Base-by-base conservation (phyloP, 495 filamentous ascomycete species). In the Trichoderma reesei region DNA sequence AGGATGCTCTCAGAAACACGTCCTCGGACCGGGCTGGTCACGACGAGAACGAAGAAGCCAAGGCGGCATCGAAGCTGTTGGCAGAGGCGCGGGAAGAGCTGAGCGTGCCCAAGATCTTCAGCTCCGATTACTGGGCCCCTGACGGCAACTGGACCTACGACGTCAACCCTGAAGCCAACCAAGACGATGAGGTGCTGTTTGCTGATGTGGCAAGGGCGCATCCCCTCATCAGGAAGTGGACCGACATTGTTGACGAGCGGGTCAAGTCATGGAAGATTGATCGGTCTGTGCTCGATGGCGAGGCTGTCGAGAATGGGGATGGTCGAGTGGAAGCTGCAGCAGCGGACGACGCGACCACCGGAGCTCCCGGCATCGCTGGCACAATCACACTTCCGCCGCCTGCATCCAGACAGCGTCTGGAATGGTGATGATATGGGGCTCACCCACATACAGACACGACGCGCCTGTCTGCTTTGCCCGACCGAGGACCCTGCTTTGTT, bases 121-220 rank as follows among this genome's bases (percentile, higher is more conserved):
- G 79, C 1, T 74, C 67, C 60, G 74, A 82, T 41, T 89, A 74
- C 67, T 88, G 86, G 75, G 78, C 77, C 9, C 75, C 75, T 39
- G 82, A 86, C 65, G 89, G 86, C 10, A 78, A 79, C 11, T 90
- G 88, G 80, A 81, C 70, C 69, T 91, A 84, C 74, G 76, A 78
- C 0, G 80, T 88, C 68, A 11, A 73, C 70, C 70, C 63, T 10
- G 44, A 69, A 62, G 65, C 68, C 69, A 20, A 64, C 56, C 65
- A 60, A 34, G 67, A 73, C 20, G 66, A 54, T 41, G 73, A 73
- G 4, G 67, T 82, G 20, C 70, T 78, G 5, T 80, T 84, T 63
- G 67, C 73, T 59, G 78, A 83, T 63, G 80, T 89, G 34, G 86
- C 82, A 3, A 77, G 71, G 20, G 77, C 79, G 39, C 87, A 89